A percentile compares a stretch with the other conserved stretches of the same genome.
Evolutionary conservation across 129 eudicot species (phyloP).

Genomic region (Pittosporum tobira): DNA sequence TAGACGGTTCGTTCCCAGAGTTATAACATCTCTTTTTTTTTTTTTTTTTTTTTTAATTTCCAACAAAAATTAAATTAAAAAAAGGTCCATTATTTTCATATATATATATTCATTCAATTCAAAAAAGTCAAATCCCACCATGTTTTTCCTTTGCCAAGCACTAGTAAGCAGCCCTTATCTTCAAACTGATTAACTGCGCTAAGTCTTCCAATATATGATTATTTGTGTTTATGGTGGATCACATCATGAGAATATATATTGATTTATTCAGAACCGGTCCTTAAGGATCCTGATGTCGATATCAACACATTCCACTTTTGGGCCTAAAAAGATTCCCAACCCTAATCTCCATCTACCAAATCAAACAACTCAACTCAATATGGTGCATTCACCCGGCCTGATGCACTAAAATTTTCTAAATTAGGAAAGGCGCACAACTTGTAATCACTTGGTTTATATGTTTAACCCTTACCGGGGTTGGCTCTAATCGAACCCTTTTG

Average conservation of each 20-base stretch:
- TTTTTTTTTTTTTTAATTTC: too few species aligned
- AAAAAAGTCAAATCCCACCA: too few species aligned
- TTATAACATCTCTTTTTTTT: too few species aligned
- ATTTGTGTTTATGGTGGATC: background rate
- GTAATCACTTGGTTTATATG: background rate
- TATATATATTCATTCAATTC: too few species aligned
- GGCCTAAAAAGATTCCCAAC: background rate
- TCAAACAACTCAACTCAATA: too few species aligned
- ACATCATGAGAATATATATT: slow-evolving; percentile 1
- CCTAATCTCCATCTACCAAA: background rate
- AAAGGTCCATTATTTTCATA: too few species aligned
- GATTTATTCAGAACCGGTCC: background rate
- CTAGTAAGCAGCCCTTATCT: too few species aligned
- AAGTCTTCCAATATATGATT: background rate
- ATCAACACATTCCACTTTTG: background rate
- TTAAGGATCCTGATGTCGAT: background rate
- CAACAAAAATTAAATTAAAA: too few species aligned
- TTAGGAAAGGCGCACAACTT: slow-evolving; percentile 4
- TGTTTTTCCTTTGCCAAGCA: too few species aligned
- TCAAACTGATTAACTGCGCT: too few species aligned
- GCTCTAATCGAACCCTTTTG: slow-evolving; percentile 1
- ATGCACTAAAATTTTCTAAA: background rate
- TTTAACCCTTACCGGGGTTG: background rate
- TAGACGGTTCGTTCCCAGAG: too few species aligned
- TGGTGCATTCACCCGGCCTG: background rate